phyloP scores from a whole-genome alignment of 139 green algal species.

The Chlamydomonas schloesseri region DNA sequence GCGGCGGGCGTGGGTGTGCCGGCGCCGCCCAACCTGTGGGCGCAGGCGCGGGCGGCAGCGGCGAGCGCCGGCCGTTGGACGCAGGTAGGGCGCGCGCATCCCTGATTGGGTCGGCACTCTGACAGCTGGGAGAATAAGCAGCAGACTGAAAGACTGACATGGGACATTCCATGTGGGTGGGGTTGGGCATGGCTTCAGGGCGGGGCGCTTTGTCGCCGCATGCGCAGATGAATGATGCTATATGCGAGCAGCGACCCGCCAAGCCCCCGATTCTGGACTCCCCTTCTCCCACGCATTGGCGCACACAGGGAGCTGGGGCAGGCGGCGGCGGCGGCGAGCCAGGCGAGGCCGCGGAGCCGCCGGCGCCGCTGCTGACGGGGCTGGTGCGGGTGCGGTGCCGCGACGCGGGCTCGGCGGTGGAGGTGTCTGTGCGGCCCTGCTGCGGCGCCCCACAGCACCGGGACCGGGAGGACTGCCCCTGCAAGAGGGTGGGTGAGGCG shows the following conservation, averaged over 20 bases:
- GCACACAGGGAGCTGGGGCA: not conserved
- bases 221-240: too few species aligned
- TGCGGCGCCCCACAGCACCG: constrained; percentile 24
- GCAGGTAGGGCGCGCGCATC: too few species aligned
- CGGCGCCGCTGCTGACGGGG: not conserved
- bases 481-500: constrained; percentile 28
- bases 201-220: too few species aligned
- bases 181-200: too few species aligned
- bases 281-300: too few species aligned
- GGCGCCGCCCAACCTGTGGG: not conserved
- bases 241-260: too few species aligned
- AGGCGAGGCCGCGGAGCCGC: constrained; percentile 2
- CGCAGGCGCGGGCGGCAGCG: not conserved
- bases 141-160: too few species aligned
- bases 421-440: constrained; percentile 50
- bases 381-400: constrained; percentile 34
- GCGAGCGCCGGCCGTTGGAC: not conserved
- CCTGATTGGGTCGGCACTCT: too few species aligned
- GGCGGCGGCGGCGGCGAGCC: constrained; percentile 55
- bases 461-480: not conserved
- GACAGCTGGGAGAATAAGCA: too few species aligned
- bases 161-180: too few species aligned
- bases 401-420: constrained; percentile 31
- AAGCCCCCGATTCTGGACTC: too few species aligned
- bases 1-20: not conserved